phyloP scores from a whole-genome alignment of 1,284 basidiomycete species.

The Leccinum huronense region DNA sequence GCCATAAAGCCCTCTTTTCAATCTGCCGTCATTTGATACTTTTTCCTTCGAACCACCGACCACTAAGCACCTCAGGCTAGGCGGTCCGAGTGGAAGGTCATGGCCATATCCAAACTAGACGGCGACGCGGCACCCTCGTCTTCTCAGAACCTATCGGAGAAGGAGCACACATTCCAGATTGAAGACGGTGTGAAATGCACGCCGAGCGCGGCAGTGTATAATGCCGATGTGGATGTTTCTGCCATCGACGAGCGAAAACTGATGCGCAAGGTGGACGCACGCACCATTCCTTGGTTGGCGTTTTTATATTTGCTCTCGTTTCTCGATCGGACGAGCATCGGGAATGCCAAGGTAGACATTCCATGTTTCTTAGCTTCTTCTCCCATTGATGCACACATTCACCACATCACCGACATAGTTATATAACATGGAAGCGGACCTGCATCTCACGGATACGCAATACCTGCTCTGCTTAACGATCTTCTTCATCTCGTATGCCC shows the following conservation, averaged over 20 bases:
- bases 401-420: slow-evolving; percentile 38
- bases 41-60: not conserved
- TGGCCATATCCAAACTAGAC: not conserved
- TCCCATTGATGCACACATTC: not conserved
- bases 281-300: slow-evolving; percentile 66
- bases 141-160: slow-evolving; percentile 17
- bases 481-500: slow-evolving; percentile 63
- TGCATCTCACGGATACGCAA: slow-evolving; percentile 60
- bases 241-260: slow-evolving; percentile 63
- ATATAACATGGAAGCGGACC: slow-evolving; percentile 52
- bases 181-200: slow-evolving; percentile 10
- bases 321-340: slow-evolving; percentile 77
- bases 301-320: slow-evolving; percentile 75
- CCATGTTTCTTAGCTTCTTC: not conserved
- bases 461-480: slow-evolving; percentile 64
- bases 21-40: not conserved
- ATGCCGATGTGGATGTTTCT: slow-evolving; percentile 51
- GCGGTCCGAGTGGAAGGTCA: not conserved
- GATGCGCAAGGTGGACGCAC: slow-evolving; percentile 62
- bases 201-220: slow-evolving; percentile 38
- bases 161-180: slow-evolving; percentile 12
- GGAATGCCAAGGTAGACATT: slow-evolving; percentile 66
- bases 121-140: not conserved
- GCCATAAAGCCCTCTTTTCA: not conserved
- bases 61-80: not conserved